phyloP scores from a whole-genome alignment of 306 rosid species.

The Cyamopsis tetragonoloba region DNA sequence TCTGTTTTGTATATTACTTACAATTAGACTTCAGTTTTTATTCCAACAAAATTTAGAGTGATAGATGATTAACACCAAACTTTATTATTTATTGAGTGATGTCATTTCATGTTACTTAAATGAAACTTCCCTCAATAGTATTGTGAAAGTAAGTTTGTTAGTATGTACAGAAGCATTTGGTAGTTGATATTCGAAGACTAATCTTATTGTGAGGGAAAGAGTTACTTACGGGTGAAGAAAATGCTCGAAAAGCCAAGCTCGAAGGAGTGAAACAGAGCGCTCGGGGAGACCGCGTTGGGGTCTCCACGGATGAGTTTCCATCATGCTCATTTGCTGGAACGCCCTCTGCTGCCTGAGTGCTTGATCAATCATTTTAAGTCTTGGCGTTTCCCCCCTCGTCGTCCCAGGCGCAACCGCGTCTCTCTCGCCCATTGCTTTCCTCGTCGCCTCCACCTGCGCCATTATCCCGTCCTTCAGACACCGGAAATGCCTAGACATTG shows the following conservation, averaged over 20 bases:
- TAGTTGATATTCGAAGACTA: no score
- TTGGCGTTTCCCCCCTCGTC: constrained; percentile 79
- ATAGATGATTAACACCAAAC: no score
- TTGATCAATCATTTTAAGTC: constrained; percentile 78
- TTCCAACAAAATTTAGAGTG: neutral
- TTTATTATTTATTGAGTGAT: no score
- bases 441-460: constrained; percentile 54
- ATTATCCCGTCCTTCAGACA: constrained; percentile 76
- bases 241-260: constrained; percentile 98
- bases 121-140: no score
- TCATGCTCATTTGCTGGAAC: constrained; percentile 81
- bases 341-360: constrained; percentile 77
- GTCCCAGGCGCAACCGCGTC: constrained; percentile 73
- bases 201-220: neutral
- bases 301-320: constrained; percentile 97
- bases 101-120: no score
- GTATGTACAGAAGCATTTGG: no score
- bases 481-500: constrained; percentile 87
- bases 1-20: constrained; percentile 37
- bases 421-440: constrained; percentile 80
- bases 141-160: no score
- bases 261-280: constrained; percentile 77
- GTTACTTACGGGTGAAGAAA: constrained; percentile 86
- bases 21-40: neutral
- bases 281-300: constrained; percentile 99